phyloP scores from a whole-genome alignment of 78 protist species.

The Speleostelium caveatum region DNA sequence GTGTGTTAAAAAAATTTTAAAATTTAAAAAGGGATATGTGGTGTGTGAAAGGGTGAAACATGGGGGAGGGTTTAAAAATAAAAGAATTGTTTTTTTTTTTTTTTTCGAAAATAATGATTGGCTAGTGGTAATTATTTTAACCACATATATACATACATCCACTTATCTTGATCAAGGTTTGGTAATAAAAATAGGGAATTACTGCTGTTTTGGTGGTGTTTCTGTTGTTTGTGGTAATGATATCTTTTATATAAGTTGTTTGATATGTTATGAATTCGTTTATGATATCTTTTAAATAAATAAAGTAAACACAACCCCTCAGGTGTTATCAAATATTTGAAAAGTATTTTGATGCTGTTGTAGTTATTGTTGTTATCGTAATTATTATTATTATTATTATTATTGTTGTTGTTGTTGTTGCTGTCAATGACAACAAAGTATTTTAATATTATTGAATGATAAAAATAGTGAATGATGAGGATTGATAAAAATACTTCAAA shows the following conservation, averaged over 20 bases:
- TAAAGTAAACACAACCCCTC: neutral
- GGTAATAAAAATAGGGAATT: no score
- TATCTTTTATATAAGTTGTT: no score
- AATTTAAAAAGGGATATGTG: neutral
- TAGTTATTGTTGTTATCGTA: neutral
- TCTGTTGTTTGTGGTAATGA: no score
- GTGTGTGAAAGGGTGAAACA: slow-evolving; percentile 14
- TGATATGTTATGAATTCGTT: no score
- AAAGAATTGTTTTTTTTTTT: slow-evolving; percentile 2
- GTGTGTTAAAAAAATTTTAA: neutral
- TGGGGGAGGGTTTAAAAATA: neutral
- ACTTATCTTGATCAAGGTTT: no score
- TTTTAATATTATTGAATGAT: neutral
- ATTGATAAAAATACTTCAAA: neutral
- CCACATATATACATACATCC: no score
- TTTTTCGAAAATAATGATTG: neutral
- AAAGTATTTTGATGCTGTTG: neutral
- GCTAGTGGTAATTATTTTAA: no score
- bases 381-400: neutral
- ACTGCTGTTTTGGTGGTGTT: no score
- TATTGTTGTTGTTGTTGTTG: no score
- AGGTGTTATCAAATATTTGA: neutral
- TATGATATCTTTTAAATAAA: neutral
- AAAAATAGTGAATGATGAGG: neutral
- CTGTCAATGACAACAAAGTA: no score